Percentiles rank a stretch among this genome's conserved stretches.
phyloP scores from a whole-genome alignment of 176 grass and related monocot species.

The Raddia distichophylla region DNA sequence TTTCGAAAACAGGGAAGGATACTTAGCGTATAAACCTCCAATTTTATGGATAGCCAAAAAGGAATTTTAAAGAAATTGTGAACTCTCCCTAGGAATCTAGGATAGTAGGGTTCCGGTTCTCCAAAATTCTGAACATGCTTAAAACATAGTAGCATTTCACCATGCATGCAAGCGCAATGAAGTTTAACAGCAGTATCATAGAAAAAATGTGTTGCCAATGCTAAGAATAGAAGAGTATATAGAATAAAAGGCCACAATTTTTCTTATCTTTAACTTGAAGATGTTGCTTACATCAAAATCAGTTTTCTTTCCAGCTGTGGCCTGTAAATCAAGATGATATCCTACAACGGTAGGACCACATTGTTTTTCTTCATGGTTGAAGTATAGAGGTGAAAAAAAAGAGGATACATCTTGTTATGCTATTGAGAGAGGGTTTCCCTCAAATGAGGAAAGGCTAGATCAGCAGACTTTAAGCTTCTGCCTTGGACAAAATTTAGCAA shows the following conservation, averaged over 20 bases:
- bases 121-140: background rate
- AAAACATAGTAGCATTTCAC: background rate
- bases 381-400: background rate
- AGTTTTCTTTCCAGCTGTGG: background rate
- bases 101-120: background rate
- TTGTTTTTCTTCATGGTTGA: conserved; percentile 27
- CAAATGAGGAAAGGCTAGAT: background rate
- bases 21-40: background rate
- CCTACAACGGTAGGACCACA: conserved; percentile 24
- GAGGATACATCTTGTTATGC: conserved; percentile 16
- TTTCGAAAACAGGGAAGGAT: too few relatives aligned
- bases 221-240: background rate
- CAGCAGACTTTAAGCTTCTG: conserved; percentile 21
- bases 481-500: conserved; percentile 30
- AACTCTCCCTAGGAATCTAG: background rate
- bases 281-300: background rate
- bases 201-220: background rate
- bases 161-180: background rate
- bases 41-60: background rate
- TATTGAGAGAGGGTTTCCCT: conserved; percentile 3
- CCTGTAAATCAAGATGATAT: conserved; percentile 15
- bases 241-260: background rate
- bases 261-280: background rate
- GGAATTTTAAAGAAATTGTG: background rate
- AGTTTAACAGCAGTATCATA: background rate